Conservation (phyloP, 1,284 basidiomycete species). For the Ceraceosorus guamensis region DNA sequence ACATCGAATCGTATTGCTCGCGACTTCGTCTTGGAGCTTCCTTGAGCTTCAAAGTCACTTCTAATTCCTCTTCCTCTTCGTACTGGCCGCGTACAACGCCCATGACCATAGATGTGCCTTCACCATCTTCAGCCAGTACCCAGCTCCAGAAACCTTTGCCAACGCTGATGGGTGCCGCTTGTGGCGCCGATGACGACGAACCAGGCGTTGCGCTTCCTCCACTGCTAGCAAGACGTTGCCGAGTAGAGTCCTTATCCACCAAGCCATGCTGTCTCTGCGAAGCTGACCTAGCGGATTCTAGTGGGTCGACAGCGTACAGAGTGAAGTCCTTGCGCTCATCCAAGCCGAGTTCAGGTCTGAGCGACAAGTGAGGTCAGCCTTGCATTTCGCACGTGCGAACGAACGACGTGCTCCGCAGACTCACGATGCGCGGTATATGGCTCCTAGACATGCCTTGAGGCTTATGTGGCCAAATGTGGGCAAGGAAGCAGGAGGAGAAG, state of each 20-base stretch:
- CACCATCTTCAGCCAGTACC: slow-evolving; percentile 38
- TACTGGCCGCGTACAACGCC: slow-evolving; percentile 13
- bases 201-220: too few relatives aligned
- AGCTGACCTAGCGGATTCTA: slow-evolving; percentile 31
- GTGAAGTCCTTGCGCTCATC: slow-evolving; percentile 40
- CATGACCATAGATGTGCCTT: slow-evolving; percentile 38
- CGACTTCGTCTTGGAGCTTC: slow-evolving; percentile 33
- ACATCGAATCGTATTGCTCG: slow-evolving; percentile 29
- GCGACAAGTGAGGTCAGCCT: background rate
- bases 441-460: slow-evolving; percentile 43
- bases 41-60: slow-evolving; percentile 41
- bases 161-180: slow-evolving; percentile 22
- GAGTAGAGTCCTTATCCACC: background rate
- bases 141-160: slow-evolving; percentile 44
- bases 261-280: background rate
- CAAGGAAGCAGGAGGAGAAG: too few relatives aligned
- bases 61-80: slow-evolving; percentile 28
- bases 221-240: background rate
- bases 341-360: slow-evolving; percentile 41
- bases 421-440: slow-evolving; percentile 38
- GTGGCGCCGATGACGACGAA: too few relatives aligned
- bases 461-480: slow-evolving; percentile 33
- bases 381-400: background rate
- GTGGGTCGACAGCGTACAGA: slow-evolving; percentile 46
- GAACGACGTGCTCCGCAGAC: background rate